These are phyloP conservation scores for Ceratobasidium sp. DNA, from an alignment of 1,284 basidiomycete genomes.

Conservation along the genomic window DNA sequence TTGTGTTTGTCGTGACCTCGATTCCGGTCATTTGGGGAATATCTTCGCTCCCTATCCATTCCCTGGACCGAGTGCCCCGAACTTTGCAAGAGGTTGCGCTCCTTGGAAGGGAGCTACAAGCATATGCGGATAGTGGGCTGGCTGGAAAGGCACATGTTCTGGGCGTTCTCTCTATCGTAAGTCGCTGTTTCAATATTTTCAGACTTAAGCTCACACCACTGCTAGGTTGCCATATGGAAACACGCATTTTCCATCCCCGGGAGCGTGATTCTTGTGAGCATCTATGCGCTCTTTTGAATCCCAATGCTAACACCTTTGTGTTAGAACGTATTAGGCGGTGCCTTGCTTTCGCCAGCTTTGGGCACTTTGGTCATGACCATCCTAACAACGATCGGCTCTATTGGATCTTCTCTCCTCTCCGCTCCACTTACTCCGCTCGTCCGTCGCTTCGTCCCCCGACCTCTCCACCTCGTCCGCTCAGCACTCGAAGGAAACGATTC, in stretches of 20 bases:
- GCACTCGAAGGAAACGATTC: slow-evolving; percentile 69
- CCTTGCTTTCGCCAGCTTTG: slow-evolving; percentile 70
- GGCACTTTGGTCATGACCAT: slow-evolving; percentile 83
- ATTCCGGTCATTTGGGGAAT: slow-evolving; percentile 62
- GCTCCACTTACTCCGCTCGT: slow-evolving; percentile 86
- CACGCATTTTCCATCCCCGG: slow-evolving; percentile 95
- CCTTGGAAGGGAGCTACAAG: slow-evolving; percentile 78
- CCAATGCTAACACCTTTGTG: slow-evolving; percentile 50
- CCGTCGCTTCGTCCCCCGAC: slow-evolving; percentile 82
- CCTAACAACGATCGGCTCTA: slow-evolving; percentile 87
- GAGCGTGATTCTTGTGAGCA: slow-evolving; percentile 77
- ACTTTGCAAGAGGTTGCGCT: slow-evolving; percentile 80
- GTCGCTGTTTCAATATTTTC: background rate
- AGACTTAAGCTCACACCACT: slow-evolving; percentile 3
- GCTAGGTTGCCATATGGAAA: slow-evolving; percentile 83
- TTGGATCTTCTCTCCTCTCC: slow-evolving; percentile 81
- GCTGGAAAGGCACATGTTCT: slow-evolving; percentile 78
- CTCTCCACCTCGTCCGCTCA: slow-evolving; percentile 81
- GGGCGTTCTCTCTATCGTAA: slow-evolving; percentile 75
- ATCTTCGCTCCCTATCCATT: slow-evolving; percentile 74
- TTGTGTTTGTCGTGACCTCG: slow-evolving; percentile 46
- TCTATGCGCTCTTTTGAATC: background rate
- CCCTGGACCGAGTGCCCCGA: slow-evolving; percentile 73
- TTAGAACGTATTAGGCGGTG: slow-evolving; percentile 60
- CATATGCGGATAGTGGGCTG: slow-evolving; percentile 66